phyloP scores from a whole-genome alignment of 495 filamentous ascomycete species.

The Penicillium steckii region DNA sequence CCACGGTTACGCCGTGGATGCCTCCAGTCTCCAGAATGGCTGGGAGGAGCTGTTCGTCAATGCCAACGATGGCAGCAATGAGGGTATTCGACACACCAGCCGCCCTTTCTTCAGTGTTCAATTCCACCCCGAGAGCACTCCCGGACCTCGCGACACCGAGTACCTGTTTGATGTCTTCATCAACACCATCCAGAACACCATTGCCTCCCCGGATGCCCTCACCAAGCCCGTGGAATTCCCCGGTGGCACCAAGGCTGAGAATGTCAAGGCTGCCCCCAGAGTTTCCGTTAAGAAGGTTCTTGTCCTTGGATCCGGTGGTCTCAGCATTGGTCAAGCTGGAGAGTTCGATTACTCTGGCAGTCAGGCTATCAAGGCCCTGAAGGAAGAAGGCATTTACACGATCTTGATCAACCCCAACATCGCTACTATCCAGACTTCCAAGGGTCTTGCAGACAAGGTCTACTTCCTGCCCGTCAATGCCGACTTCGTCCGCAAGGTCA shows the following conservation, averaged over 20 bases:
- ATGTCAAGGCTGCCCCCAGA: conserved; percentile 68
- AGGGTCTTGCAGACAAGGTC: conserved; percentile 93
- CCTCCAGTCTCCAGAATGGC: conserved; percentile 65
- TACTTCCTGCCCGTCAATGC: conserved; percentile 97
- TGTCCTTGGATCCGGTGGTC: conserved; percentile 90
- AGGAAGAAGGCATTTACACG: conserved; percentile 93
- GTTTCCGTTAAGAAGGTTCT: conserved; percentile 94
- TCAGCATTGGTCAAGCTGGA: conserved; percentile 97
- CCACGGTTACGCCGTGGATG: conserved; percentile 90
- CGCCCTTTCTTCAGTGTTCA: conserved; percentile 97
- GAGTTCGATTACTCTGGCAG: conserved; percentile 98
- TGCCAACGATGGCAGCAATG: conserved; percentile 96
- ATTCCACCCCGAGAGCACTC: conserved; percentile 96
- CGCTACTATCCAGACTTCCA: conserved; percentile 97
- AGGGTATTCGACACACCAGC: conserved; percentile 84
- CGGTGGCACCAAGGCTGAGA: conserved; percentile 76
- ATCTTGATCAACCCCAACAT: conserved; percentile 99
- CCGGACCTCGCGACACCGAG: conserved; percentile 94
- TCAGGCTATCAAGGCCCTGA: conserved; percentile 91
- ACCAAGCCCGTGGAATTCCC: conserved; percentile 75
- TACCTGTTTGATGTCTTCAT: conserved; percentile 97
- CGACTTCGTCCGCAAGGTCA: conserved; percentile 95
- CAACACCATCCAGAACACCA: conserved; percentile 68
- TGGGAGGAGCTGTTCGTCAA: conserved; percentile 97
- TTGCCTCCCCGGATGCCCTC: conserved; percentile 60